Evolutionary conservation across 1,139 yeast genomes (phyloP), one percentile per base, ranked within the genome.

Genomic region (Pneumocystis sp.): DNA sequence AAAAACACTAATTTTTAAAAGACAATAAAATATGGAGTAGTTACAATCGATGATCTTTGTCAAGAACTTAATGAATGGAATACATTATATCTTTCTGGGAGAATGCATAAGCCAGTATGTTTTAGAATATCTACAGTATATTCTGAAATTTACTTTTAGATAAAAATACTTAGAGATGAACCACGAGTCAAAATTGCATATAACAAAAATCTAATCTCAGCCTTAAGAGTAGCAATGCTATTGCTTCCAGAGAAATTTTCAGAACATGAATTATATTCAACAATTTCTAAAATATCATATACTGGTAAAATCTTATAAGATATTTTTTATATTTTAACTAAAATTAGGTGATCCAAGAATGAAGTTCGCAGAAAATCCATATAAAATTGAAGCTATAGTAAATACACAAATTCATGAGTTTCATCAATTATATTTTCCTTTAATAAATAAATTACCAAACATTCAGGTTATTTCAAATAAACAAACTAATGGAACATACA

Each of bases 101-200:
- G 99, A 68, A 78, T 95, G 67, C 98, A 93, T 71, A 93, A 93
- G 73, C 99, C 99, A 0, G 96, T 93, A 12, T 86, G 87, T 35
- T 21, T 31, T n/a, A 21, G 12, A 35, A 44, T 61, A 19, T n/a
- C 35, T 34, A 35, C 15, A 29, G 3, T 39, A 17, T 19, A 15
- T 50, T 17, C 34, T 15, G 34, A 17, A 15, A 37, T 21, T 25
- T 29, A 50, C 7, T 10, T 25, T 10, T 19, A 50, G 42, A 25
- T 31, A 37, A 39, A 63, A 69, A 82, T 87, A 45, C 75, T 91
- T 59, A 80, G 83, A 66, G 86, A 84, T 68, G 84, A 85, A 67
- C 80, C 85, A 1, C 78, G 81, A 70, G 79, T 88, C 17, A 79
- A 83, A 68, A 81, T 84, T 66, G 80, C 87, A 70, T 87, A 89